These are phyloP conservation scores for Trichoderma sp. DNA, from an alignment of 2,329 filamentous ascomycete species.

Conservation along the genomic window DNA sequence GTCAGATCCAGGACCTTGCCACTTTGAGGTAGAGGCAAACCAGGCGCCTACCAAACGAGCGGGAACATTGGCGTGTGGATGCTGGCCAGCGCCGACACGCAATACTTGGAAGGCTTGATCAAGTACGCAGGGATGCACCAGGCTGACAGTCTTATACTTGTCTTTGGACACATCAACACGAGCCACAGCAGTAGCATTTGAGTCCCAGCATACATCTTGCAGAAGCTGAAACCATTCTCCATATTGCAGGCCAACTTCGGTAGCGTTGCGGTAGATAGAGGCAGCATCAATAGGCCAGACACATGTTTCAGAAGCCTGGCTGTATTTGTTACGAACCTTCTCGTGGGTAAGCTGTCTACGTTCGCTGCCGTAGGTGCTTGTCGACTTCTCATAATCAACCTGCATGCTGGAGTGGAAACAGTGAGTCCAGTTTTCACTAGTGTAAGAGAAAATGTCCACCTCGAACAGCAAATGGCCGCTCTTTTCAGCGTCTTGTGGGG, in stretches of 20 bases:
- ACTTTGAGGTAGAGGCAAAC: conserved; percentile 2
- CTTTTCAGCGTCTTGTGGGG: not conserved
- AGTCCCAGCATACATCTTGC: conserved; percentile 1
- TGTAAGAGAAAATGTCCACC: conserved; percentile 11
- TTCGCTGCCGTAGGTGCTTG: not conserved
- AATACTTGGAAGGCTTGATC: conserved; percentile 36
- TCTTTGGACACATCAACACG: conserved; percentile 4
- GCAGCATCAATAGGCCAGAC: not conserved
- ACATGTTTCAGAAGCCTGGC: not conserved
- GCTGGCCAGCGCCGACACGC: not conserved
- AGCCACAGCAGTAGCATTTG: not conserved
- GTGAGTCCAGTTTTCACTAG: conserved; percentile 1
- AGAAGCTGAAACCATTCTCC: conserved; percentile 16
- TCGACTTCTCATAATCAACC: not conserved
- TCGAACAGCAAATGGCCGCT: not conserved
- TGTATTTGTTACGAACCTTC: not conserved
- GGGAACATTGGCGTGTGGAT: not conserved
- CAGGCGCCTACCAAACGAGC: not conserved
- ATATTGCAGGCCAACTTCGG: conserved; percentile 2
- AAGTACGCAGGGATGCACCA: conserved; percentile 39
- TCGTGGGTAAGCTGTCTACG: not conserved
- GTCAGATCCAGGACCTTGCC: not conserved
- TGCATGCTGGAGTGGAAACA: conserved; percentile 13
- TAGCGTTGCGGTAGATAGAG: not conserved
- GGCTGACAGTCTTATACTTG: conserved; percentile 22